These are phyloP conservation scores for Mycena albidolilacea DNA, from an alignment of 768 basidiomycete species.

Conservation along the genomic window DNA sequence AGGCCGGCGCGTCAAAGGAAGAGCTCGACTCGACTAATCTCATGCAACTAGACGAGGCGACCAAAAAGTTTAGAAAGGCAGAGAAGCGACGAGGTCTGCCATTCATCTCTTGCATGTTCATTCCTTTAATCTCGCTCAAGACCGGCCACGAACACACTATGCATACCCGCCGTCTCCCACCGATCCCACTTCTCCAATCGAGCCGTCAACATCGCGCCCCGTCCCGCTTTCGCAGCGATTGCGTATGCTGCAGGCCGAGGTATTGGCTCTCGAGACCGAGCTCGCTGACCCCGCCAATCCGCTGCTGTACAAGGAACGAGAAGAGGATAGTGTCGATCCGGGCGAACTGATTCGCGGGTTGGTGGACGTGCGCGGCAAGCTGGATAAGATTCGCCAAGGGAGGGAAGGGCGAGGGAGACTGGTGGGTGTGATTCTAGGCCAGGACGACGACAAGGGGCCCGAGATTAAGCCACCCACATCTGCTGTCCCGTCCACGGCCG, in stretches of 20 bases:
- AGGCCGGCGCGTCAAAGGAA: conserved; percentile 60
- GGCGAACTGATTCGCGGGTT: conserved; percentile 84
- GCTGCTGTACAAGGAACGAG: conserved; percentile 69
- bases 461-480: conserved; percentile 17
- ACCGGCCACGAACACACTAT: conserved; percentile 71
- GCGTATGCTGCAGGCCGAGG: conserved; percentile 80
- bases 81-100: conserved; percentile 72
- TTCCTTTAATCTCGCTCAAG: conserved; percentile 45
- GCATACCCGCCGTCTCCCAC: conserved; percentile 79
- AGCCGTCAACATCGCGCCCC: conserved; percentile 53
- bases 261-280: conserved; percentile 85
- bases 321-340: conserved; percentile 75
- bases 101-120: conserved; percentile 7
- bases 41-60: conserved; percentile 77
- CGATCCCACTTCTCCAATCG: conserved; percentile 59
- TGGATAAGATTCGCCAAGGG: conserved; percentile 77
- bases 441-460: conserved; percentile 39
- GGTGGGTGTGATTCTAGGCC: conserved; percentile 70
- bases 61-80: conserved; percentile 78
- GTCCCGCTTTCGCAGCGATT: conserved; percentile 72
- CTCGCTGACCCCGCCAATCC: conserved; percentile 87
- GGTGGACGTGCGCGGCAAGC: conserved; percentile 78
- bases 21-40: conserved; percentile 80
- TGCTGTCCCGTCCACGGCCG: conserved; percentile 3
- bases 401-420: conserved; percentile 77